Evolutionary conservation across 2,329 filamentous ascomycete species (phyloP), one percentile per base, ranked within the genome.

Genomic region (Aspergillus fumigatus): DNA sequence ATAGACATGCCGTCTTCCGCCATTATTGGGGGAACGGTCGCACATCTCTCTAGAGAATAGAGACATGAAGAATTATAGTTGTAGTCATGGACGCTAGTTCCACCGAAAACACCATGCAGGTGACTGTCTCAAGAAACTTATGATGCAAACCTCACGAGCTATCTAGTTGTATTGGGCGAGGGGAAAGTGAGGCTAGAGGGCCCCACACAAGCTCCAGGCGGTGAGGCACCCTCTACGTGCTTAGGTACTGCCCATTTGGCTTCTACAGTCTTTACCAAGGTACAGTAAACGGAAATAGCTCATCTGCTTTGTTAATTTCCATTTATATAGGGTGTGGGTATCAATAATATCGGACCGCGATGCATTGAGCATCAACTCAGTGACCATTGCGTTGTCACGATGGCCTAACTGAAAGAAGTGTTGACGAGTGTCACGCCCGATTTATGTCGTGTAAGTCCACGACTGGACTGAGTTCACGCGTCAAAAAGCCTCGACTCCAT

Each of bases 1-100:
- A 77, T 75, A 56, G 74, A 76, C 75, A 77, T 75, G 57, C 70
- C 67, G 59, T 70, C 62, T 60, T 72, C 67, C 55, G 71, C 69
- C 71, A 74, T 74, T 59, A 56, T 69, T 41, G 49, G 56, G 52
- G 50, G 53, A 51, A 56, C n/a, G 49, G 48, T 38, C 35, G 56
- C 48, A 56, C 57, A 60, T 64, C 48, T 58, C 52, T 59, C 52
- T 48, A 55, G 50, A 51, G 57, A 50, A 23, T 40, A 41, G 17
- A 54, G 29, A 54, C 35, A 35, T 50, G 48, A 48, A 58, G 50
- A 54, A 41, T 52, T 50, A 10, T 53, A 51, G 29, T n/a, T 27
- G 19, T 47, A 47, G 10, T 47, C 21, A 47, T 47, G 43, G 23
- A 23, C 19, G 6, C 19, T 25, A 25, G 43, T 47, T 47, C 14